Evolutionary conservation across 1,284 basidiomycete genomes (phyloP).

Genomic region (Rhodotorula sp.): DNA sequence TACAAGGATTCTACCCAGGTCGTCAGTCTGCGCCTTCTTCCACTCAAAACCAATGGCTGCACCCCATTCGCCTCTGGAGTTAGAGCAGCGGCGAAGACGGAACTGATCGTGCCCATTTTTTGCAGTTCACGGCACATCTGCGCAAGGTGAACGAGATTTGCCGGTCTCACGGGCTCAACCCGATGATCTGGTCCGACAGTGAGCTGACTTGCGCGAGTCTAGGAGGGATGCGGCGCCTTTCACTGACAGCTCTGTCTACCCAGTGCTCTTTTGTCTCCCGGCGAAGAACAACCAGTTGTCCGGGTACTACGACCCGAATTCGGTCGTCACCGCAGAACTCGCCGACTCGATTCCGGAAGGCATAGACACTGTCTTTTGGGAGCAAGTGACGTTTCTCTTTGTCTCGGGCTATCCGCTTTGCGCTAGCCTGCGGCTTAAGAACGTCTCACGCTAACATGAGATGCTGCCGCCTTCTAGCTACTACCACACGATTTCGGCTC

Average conservation of each 20-base stretch:
- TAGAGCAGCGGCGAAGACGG: too few species aligned
- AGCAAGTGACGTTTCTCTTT: slow-evolving; percentile 7
- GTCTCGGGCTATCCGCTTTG: background rate
- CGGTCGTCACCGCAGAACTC: slow-evolving; percentile 41
- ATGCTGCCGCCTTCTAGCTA: slow-evolving; percentile 32
- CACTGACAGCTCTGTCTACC: background rate
- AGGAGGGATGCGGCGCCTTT: too few species aligned
- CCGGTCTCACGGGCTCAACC: slow-evolving; percentile 40
- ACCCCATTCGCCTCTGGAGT: background rate
- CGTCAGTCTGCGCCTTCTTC: slow-evolving; percentile 9
- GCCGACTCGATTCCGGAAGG: slow-evolving; percentile 45
- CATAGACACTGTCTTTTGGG: slow-evolving; percentile 46
- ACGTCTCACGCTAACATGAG: background rate
- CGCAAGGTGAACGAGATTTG: slow-evolving; percentile 48
- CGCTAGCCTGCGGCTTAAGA: too few species aligned
- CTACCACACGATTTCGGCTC: slow-evolving; percentile 44
- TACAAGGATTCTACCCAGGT: slow-evolving; percentile 46
- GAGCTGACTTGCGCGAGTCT: too few species aligned
- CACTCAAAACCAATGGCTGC: background rate
- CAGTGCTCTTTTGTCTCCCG: slow-evolving; percentile 50
- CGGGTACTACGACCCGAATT: slow-evolving; percentile 48
- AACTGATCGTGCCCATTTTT: too few species aligned
- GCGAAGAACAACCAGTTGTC: slow-evolving; percentile 49
- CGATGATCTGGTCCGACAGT: slow-evolving; percentile 51
- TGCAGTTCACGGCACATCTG: slow-evolving; percentile 45